A percentile compares a stretch with the other conserved stretches of the same genome.
Evolutionary conservation across 805 yeast species (phyloP).

Genomic region (Saturnispora saitoi): DNA sequence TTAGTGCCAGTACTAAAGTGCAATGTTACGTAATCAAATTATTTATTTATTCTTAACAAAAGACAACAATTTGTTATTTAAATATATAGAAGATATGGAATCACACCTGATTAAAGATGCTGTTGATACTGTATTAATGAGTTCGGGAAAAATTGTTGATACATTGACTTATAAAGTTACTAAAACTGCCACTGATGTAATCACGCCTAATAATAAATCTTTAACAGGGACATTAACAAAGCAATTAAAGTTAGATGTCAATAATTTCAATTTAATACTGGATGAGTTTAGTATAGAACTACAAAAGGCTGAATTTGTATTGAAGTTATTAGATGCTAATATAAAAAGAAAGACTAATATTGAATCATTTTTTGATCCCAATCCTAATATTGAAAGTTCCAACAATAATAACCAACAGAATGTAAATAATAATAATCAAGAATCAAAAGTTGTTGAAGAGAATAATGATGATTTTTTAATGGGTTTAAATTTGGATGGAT

Average conservation of each 20-base stretch:
- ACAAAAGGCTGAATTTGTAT: conserved; percentile 22
- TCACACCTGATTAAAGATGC: conserved; percentile 17
- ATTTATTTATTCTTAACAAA: too few relatives aligned
- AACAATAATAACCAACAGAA: not conserved
- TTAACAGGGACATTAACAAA: conserved; percentile 21
- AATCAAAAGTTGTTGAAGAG: not conserved
- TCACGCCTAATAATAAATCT: conserved; percentile 26
- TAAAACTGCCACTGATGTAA: conserved; percentile 18
- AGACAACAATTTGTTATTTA: too few relatives aligned
- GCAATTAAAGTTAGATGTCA: conserved; percentile 20
- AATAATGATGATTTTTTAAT: not conserved
- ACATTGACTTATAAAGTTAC: conserved; percentile 23
- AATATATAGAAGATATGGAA: not conserved
- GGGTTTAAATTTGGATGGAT: not conserved
- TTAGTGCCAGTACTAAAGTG: not conserved
- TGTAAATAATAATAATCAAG: too few relatives aligned
- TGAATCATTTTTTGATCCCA: not conserved
- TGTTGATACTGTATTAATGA: conserved; percentile 26
- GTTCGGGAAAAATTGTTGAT: conserved; percentile 28
- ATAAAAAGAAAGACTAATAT: conserved; percentile 20
- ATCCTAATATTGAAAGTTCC: not conserved
- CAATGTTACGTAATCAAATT: not conserved
- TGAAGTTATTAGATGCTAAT: conserved; percentile 23
- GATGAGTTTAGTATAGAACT: conserved; percentile 25
- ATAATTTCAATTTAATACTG: conserved; percentile 23